A percentile compares a stretch with the other conserved stretches of the same genome.
Evolutionary conservation across 73 alveolate genomes (phyloP).

Genomic region (Stentor roeselii): DNA sequence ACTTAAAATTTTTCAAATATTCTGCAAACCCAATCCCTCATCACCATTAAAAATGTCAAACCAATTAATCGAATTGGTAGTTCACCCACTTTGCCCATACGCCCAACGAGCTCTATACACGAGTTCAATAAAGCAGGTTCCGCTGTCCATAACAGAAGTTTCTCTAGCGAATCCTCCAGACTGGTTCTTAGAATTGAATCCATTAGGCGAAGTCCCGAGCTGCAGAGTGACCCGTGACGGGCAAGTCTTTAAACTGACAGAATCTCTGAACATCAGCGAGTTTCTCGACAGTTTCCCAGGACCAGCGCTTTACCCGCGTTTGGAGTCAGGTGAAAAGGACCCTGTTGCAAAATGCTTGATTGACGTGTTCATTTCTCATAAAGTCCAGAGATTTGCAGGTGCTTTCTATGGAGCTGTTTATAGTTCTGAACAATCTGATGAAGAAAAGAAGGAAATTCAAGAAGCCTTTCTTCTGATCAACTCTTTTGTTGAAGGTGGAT

Average conservation of each 20-base stretch:
- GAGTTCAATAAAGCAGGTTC: not conserved
- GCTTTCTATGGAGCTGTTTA: not conserved
- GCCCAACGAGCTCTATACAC: constrained; percentile 6
- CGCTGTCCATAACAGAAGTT: not conserved
- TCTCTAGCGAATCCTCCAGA: not conserved
- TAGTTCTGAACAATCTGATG: not conserved
- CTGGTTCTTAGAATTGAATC: constrained; percentile 16
- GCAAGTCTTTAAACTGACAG: not conserved
- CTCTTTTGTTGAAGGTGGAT: constrained; percentile 12
- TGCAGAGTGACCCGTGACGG: not conserved
- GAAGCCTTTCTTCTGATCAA: not conserved
- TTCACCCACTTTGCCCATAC: not conserved
- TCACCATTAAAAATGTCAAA: too few species aligned
- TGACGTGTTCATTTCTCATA: not conserved
- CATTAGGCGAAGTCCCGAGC: constrained; percentile 16
- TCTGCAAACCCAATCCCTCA: too few species aligned
- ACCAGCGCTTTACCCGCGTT: constrained; percentile 5
- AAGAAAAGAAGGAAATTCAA: not conserved
- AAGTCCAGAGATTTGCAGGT: not conserved
- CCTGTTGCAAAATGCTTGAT: constrained; percentile 13
- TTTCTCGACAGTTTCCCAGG: constrained; percentile 12
- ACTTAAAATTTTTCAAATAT: too few species aligned
- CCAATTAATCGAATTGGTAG: too few species aligned
- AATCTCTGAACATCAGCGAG: not conserved
- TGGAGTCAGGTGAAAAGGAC: not conserved